Percentiles rank a stretch among this genome's conserved stretches.
These are phyloP conservation scores for Chaetomium sp. DNA, from an alignment of 2,329 filamentous ascomycete species.

Conservation along the genomic window DNA sequence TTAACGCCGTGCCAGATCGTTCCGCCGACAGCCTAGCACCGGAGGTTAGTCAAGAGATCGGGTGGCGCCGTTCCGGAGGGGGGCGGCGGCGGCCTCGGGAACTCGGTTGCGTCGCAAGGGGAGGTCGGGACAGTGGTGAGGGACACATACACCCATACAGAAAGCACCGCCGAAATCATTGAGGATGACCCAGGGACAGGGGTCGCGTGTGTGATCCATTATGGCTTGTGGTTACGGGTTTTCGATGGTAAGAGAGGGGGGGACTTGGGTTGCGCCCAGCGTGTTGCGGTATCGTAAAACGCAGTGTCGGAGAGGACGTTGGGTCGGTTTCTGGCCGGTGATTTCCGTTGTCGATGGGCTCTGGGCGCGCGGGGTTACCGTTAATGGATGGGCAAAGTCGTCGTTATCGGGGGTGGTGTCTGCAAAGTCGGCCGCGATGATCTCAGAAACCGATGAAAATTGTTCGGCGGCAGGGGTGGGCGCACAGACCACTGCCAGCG, in stretches of 20 bases:
- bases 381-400: constrained; percentile 14
- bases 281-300: background rate
- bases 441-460: constrained; percentile 34
- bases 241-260: background rate
- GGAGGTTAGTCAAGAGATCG: background rate
- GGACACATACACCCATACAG: constrained; percentile 80
- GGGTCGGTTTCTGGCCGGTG: too few relatives aligned
- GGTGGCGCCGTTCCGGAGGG: too few relatives aligned
- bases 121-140: background rate
- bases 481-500: constrained; percentile 28
- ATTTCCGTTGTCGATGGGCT: background rate
- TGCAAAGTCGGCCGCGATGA: constrained; percentile 27
- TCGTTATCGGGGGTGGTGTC: constrained; percentile 24
- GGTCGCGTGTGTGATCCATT: constrained; percentile 96
- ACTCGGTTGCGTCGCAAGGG: background rate
- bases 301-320: too few relatives aligned
- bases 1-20: constrained; percentile 97
- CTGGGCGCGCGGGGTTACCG: constrained; percentile 13
- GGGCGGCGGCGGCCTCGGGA: too few relatives aligned
- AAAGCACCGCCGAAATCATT: constrained; percentile 98
- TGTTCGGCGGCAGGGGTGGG: constrained; percentile 26
- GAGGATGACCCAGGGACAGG: constrained; percentile 93
- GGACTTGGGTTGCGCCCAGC: constrained; percentile 7
- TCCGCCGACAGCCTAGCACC: constrained; percentile 67
- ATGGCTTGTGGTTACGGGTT: constrained; percentile 23